Evolutionary conservation across 768 basidiomycete species (phyloP).

Genomic region (Peribolospora baueri): DNA sequence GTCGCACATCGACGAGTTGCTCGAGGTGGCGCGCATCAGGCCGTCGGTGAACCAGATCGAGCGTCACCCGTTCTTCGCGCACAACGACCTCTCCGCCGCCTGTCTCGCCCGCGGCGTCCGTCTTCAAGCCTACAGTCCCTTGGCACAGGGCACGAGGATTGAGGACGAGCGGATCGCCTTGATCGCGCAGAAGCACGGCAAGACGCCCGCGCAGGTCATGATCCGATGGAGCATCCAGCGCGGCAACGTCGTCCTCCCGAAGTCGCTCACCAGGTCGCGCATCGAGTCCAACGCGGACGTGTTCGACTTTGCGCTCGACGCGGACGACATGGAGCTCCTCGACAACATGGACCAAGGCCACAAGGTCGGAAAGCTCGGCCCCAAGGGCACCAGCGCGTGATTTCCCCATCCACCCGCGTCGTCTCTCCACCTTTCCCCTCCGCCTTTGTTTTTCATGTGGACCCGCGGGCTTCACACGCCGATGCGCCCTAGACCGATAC

Average conservation of each 20-base stretch:
- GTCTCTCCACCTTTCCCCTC: no score
- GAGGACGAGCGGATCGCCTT: slow-evolving; percentile 5
- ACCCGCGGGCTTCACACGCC: no score
- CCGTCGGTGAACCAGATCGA: slow-evolving; percentile 39
- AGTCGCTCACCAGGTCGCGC: slow-evolving; percentile 24
- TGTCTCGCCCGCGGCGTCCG: slow-evolving; percentile 36
- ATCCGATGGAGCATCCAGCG: slow-evolving; percentile 59
- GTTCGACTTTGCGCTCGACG: slow-evolving; percentile 21
- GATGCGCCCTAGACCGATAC: no score
- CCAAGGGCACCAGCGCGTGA: no score
- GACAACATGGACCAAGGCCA: slow-evolving; percentile 10
- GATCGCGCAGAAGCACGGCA: slow-evolving; percentile 19
- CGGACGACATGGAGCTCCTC: slow-evolving; percentile 21
- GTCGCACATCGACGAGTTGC: slow-evolving; percentile 43
- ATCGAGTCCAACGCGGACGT: slow-evolving; percentile 21
- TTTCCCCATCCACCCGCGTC: no score
- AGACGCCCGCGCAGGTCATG: slow-evolving; percentile 37
- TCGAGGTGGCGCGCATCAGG: slow-evolving; percentile 46
- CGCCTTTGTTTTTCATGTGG: no score
- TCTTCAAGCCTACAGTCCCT: slow-evolving; percentile 28
- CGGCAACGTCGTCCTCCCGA: slow-evolving; percentile 50
- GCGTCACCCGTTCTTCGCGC: slow-evolving; percentile 22
- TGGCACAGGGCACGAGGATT: slow-evolving; percentile 20
- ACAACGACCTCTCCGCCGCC: slow-evolving; percentile 23
- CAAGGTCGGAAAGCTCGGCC: no score